Evolutionary conservation across 768 basidiomycete genomes (phyloP), one percentile per base, ranked within the genome.

Genomic region (Imleria badia): DNA sequence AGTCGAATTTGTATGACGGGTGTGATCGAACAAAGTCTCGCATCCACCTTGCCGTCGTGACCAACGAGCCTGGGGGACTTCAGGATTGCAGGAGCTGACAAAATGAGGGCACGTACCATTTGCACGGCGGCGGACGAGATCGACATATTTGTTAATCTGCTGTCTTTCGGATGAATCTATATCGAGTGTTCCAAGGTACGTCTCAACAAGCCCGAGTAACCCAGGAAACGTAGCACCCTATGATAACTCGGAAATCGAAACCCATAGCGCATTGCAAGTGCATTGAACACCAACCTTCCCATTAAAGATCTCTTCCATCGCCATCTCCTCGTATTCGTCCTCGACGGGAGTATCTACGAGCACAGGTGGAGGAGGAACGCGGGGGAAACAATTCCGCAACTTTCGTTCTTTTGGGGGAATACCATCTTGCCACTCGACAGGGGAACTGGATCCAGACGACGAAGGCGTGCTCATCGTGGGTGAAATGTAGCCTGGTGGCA

Each of bases 31-130:
- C 89, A 72, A 98, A 98, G 44, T 89, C 80, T 34, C 97, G 83
- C 52, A 97, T 94, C 94, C 94, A 99, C 5, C 85, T 84, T 12
- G 97, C 97, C 8, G 92, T 83, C 0, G 97, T 98, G 67, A 83
- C 69, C 23, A 98, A 76, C 7, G 86, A 78, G 20, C 93, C 94
- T 94, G 52, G 48, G 47, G 48, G 14, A 31, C 8, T 33, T 49
- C 41, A 55, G 52, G 20, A 48, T 48, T 46, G 40, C 33, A 47
- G 19, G 42, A 52, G 38, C 26, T 14, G 26, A 34, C 48, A 45
- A 15, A 53, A 35, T 3, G 23, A 1, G 19, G 69, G 3, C 2
- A 50, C 82, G 57, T 45, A 91, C 96, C 96, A 65, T 89, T 81
- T 12, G 97, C 86, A 41, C 96, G 78, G 39, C 78, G 74, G 59